Evolutionary conservation across 1,139 yeast species (phyloP).

Genomic region (Protomyces lactucae-debilis): DNA sequence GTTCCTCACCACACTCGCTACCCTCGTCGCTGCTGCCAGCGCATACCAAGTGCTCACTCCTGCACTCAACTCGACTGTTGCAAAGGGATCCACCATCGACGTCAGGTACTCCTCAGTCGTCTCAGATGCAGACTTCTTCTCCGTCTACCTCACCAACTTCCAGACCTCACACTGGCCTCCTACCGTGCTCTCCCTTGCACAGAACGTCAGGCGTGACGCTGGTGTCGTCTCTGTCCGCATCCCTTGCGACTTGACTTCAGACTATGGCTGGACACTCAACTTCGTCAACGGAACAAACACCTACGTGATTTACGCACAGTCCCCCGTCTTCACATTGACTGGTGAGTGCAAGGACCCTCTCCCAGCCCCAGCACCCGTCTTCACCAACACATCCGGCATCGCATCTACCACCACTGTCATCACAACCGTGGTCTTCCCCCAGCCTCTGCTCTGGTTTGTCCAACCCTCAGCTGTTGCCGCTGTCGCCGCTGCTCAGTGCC

Average conservation of each 20-base stretch:
- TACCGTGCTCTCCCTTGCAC: constrained; percentile 15
- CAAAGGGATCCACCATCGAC: constrained; percentile 24
- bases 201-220: constrained; percentile 6
- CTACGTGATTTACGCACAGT: constrained; percentile 28
- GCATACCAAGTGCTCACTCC: constrained; percentile 27
- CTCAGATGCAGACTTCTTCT: constrained; percentile 25
- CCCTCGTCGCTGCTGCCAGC: constrained; percentile 21
- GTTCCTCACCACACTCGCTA: constrained; percentile 23
- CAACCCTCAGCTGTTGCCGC: constrained; percentile 9
- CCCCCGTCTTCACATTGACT: constrained; percentile 19
- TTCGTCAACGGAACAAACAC: constrained; percentile 28
- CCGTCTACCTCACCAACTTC: constrained; percentile 27
- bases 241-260: constrained; percentile 24
- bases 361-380: constrained; percentile 8
- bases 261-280: constrained; percentile 25
- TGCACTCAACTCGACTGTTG: constrained; percentile 16
- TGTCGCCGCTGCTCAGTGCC: constrained; percentile 14
- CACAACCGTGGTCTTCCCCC: constrained; percentile 10
- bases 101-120: constrained; percentile 27
- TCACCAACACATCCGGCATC: constrained; percentile 8
- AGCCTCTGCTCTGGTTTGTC: constrained; percentile 21
- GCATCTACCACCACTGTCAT: constrained; percentile 1
- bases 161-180: constrained; percentile 22
- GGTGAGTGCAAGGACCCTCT: constrained; percentile 22
- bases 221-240: constrained; percentile 20